phyloP scores from a whole-genome alignment of 495 filamentous ascomycete species.

The Aspergillus carlsbadensis region DNA sequence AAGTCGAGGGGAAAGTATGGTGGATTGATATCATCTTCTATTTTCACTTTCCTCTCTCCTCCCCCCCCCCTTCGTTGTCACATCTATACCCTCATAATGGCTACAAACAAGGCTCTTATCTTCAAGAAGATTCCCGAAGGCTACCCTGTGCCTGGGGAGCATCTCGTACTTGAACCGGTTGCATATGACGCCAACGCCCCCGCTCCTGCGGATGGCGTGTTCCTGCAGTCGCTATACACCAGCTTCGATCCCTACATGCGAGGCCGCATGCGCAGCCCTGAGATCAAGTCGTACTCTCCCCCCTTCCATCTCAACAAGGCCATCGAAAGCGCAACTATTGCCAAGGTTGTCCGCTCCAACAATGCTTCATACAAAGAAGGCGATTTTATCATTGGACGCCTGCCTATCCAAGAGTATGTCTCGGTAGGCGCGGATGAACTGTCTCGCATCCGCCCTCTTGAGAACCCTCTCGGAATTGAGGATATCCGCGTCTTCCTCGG shows the following conservation, averaged over 20 bases:
- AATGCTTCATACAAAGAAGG: conserved; percentile 59
- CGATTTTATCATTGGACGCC: conserved; percentile 60
- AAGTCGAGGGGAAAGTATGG: conserved; percentile 3
- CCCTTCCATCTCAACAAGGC: conserved; percentile 56
- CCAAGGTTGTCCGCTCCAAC: conserved; percentile 66
- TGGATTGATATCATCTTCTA: conserved; percentile 1
- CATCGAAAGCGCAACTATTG: conserved; percentile 56
- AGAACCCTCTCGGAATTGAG: conserved; percentile 47
- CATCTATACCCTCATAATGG: conserved; percentile 22
- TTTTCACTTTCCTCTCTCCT: background rate
- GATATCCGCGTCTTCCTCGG: conserved; percentile 59
- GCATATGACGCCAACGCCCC: conserved; percentile 63
- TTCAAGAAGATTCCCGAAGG: conserved; percentile 71
- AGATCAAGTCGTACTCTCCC: conserved; percentile 62
- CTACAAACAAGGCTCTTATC: conserved; percentile 73
- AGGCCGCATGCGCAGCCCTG: conserved; percentile 56
- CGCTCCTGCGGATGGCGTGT: conserved; percentile 68
- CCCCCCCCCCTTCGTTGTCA: background rate
- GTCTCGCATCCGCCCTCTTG: conserved; percentile 31
- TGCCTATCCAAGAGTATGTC: conserved; percentile 64
- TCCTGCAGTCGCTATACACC: conserved; percentile 69
- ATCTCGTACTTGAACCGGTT: conserved; percentile 67
- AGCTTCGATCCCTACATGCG: conserved; percentile 92
- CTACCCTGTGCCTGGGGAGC: conserved; percentile 67
- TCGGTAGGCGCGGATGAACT: conserved; percentile 30